Conservation (phyloP, 495 filamentous ascomycete species). For the Penicillium herquei region DNA sequence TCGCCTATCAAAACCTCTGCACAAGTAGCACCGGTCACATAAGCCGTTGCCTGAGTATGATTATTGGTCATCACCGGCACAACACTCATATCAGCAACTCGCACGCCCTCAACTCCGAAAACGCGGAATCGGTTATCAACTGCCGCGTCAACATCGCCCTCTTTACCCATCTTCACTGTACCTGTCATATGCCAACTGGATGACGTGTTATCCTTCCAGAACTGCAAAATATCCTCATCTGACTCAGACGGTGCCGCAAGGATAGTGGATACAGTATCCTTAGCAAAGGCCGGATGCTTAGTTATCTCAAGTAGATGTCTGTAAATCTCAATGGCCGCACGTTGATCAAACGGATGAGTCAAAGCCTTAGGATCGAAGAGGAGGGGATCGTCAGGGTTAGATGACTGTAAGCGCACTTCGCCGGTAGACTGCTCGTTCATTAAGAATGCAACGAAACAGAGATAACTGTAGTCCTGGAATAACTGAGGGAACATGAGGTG, state of each 20-base stretch:
- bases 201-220: conserved; percentile 34
- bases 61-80: conserved; percentile 55
- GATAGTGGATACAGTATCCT: conserved; percentile 42
- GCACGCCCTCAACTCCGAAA: conserved; percentile 52
- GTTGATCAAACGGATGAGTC: conserved; percentile 54
- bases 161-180: conserved; percentile 60
- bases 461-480: conserved; percentile 32
- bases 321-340: conserved; percentile 52
- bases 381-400: conserved; percentile 53
- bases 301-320: conserved; percentile 45
- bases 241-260: conserved; percentile 46
- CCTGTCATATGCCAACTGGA: conserved; percentile 58
- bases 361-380: conserved; percentile 59
- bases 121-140: conserved; percentile 58
- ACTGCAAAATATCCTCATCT: conserved; percentile 56
- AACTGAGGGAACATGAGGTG: conserved; percentile 27
- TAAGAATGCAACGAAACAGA: conserved; percentile 27
- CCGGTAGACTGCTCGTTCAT: conserved; percentile 47
- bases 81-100: conserved; percentile 66
- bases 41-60: conserved; percentile 40
- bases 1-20: conserved; percentile 27
- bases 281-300: conserved; percentile 42
- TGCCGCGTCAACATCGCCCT: conserved; percentile 44
- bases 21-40: conserved; percentile 31
- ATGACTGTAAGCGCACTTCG: conserved; percentile 52